phyloP scores from a whole-genome alignment of 2,329 filamentous ascomycete genomes.

The Aspergillus brunneoviolaceus region DNA sequence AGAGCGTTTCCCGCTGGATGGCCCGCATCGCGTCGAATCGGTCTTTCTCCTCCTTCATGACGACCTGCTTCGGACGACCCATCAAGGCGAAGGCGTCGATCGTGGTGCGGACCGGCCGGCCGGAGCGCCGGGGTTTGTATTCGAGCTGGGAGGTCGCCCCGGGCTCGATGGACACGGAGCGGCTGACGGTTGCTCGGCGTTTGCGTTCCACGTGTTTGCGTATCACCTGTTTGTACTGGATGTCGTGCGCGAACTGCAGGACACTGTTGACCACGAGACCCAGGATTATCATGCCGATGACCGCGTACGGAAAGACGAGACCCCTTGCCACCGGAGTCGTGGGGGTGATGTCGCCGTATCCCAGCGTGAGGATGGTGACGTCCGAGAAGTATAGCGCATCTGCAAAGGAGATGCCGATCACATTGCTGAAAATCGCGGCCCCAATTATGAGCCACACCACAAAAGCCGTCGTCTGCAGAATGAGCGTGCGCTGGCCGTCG shows the following conservation, averaged over 20 bases:
- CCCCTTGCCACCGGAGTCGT: slow-evolving; percentile 60
- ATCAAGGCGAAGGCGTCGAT: slow-evolving; percentile 22
- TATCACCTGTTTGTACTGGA: slow-evolving; percentile 63
- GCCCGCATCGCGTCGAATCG: slow-evolving; percentile 79
- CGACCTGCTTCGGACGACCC: slow-evolving; percentile 48
- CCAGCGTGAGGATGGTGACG: slow-evolving; percentile 63
- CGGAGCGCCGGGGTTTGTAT: slow-evolving; percentile 11
- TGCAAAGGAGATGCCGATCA: slow-evolving; percentile 74
- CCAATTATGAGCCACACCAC: slow-evolving; percentile 78
- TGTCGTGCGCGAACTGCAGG: slow-evolving; percentile 61
- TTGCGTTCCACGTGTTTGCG: slow-evolving; percentile 57
- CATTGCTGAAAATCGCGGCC: slow-evolving; percentile 68
- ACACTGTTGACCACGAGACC: slow-evolving; percentile 82
- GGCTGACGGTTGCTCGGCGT: slow-evolving; percentile 54
- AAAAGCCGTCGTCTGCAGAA: slow-evolving; percentile 85
- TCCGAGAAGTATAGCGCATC: slow-evolving; percentile 80
- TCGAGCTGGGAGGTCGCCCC: neutral
- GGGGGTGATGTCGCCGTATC: slow-evolving; percentile 63
- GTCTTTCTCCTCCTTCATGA: slow-evolving; percentile 64
- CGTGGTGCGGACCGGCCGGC: slow-evolving; percentile 21
- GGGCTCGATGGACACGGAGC: slow-evolving; percentile 36
- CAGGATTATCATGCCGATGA: slow-evolving; percentile 79
- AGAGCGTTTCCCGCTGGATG: slow-evolving; percentile 67
- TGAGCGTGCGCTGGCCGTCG: slow-evolving; percentile 78
- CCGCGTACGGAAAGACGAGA: slow-evolving; percentile 77